Base-by-base conservation (phyloP, 2,329 filamentous ascomycete species). In the Verticillium isaacii region DNA sequence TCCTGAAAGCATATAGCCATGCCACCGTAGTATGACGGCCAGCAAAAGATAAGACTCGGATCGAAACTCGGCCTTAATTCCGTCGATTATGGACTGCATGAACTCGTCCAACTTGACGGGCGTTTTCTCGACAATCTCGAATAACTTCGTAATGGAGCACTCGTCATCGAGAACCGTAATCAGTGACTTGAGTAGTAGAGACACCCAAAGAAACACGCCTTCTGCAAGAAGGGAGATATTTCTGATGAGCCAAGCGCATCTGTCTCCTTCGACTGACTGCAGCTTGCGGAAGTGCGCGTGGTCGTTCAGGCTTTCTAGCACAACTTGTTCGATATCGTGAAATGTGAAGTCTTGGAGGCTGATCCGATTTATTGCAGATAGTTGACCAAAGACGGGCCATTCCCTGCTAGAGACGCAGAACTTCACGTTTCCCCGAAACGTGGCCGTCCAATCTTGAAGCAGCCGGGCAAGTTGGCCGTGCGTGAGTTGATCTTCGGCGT, bases 401-500 rank as follows among this genome's bases (percentile, higher is more conserved):
- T 56, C 58, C 17, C 58, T n/a, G n/a, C 58, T 60, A 11, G 58
- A 29, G 5, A 60, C 58, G 32, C 58, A 60, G 15, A 60, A 17
- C 6, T 60, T 60, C n/a, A 60, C 19, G 9, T 52, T 14, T 50
- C 9, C 1, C 23, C 29, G 1, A 17, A 12, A 14, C 1, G 23
- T 15, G 12, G 19, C 6, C 12, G 23, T 9, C 56, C 56, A 58
- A 3, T 37, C 17, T 7, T 29, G 3, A 25, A 58, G 56, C 56
- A 41, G 23, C 2, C 23, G 23, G 23, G 37, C 56, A 7, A 58
- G 12, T 23, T 45, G 34, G 5, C 34, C 14, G 19, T 39, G 36
- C 5, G 36, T 19, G 19, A 58, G 11, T 7, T 32, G 32, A 8
- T 37, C 45, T 1, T n/a, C 11, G 11, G 1, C 17, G 2, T 15